These are phyloP conservation scores for Solanum dulcamara DNA, from an alignment of 257 asterid genomes.

Conservation along the genomic window DNA sequence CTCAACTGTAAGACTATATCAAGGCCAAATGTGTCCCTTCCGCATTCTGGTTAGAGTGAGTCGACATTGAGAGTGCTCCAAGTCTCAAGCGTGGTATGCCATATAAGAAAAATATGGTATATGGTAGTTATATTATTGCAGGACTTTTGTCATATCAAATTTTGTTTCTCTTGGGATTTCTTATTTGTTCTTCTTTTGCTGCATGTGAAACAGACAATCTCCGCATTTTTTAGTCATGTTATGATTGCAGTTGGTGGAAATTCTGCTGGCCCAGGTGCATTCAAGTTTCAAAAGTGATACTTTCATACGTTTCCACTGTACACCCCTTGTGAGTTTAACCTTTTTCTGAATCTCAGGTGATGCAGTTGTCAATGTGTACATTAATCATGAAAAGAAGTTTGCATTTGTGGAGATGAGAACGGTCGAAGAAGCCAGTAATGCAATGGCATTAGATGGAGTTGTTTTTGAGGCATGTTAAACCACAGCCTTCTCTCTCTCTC, in stretches of 20 bases:
- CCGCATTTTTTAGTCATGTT: conserved; percentile 84
- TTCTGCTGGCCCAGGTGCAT: conserved; percentile 95
- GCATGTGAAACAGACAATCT: conserved; percentile 56
- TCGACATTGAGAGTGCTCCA: not conserved
- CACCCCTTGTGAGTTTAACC: not conserved
- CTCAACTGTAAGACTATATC: not conserved
- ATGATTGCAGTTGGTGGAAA: conserved; percentile 97
- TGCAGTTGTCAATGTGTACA: conserved; percentile 93
- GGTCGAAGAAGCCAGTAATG: conserved; percentile 73
- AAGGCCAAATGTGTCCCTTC: not conserved
- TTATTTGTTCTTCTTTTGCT: not conserved
- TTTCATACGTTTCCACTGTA: not conserved
- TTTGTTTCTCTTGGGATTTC: not conserved
- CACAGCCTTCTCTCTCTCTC: not conserved
- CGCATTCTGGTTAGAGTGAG: not conserved
- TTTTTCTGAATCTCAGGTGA: conserved; percentile 49
- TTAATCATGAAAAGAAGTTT: conserved; percentile 66
- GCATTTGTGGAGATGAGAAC: conserved; percentile 82
- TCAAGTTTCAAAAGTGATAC: not conserved
- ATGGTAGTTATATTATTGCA: not conserved
- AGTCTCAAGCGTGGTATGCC: not conserved
- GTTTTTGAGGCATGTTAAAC: conserved; percentile 42
- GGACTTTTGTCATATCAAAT: not conserved
- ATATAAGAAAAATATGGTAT: not conserved
- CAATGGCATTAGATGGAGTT: conserved; percentile 72